Conservation (phyloP, 345 rosid genomes). For the Gossypium turneri region DNA sequence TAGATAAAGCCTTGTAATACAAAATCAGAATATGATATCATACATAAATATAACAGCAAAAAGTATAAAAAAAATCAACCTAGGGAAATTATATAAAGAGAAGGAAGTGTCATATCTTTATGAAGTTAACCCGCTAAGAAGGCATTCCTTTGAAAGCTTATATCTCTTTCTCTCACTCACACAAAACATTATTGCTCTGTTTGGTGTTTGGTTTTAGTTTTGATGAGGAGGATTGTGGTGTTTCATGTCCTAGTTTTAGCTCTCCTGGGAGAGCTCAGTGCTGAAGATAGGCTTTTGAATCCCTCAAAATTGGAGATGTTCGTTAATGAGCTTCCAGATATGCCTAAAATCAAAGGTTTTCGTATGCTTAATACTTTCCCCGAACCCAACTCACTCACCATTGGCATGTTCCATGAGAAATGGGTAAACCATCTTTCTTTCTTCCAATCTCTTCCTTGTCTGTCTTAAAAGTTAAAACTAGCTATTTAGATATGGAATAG, state of each 20-base stretch:
- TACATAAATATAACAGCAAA: too few species aligned
- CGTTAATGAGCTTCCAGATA: constrained; percentile 66
- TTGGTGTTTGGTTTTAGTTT: background rate
- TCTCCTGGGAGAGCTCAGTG: background rate
- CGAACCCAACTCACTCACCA: constrained; percentile 43
- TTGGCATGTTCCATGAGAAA: constrained; percentile 71
- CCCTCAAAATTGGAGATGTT: constrained; percentile 53
- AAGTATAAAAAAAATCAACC: too few species aligned
- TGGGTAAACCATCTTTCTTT: constrained; percentile 45
- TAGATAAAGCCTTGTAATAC: too few species aligned
- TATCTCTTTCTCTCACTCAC: background rate
- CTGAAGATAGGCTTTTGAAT: constrained; percentile 31
- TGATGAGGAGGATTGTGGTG: background rate
- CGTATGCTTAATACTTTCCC: constrained; percentile 33
- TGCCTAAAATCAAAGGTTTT: constrained; percentile 57
- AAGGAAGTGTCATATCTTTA: background rate
- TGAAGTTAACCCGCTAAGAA: background rate
- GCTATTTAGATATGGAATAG: too few species aligned
- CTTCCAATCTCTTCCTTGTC: background rate
- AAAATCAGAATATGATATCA: too few species aligned
- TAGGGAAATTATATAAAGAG: background rate
- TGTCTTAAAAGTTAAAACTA: background rate
- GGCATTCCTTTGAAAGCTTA: background rate
- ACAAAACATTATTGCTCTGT: background rate
- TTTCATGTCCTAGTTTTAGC: constrained; percentile 1